Base-by-base conservation (phyloP, 2,329 filamentous ascomycete species). In the Neonectria faginata region DNA sequence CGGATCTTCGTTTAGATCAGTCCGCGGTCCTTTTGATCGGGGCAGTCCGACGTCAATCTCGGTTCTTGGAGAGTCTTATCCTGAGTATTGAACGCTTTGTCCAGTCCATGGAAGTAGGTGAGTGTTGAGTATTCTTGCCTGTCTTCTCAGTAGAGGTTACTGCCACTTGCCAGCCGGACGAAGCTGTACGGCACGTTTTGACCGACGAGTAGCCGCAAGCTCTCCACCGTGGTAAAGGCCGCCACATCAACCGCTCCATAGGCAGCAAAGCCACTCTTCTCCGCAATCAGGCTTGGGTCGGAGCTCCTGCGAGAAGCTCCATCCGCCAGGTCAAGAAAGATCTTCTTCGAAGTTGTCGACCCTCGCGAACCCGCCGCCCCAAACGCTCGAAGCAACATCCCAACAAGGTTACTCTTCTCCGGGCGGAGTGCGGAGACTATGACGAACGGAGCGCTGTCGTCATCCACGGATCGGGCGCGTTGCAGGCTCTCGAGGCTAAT, bases 101-200 rank as follows among this genome's bases (percentile, higher is more conserved):
- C 22, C 11, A 25, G 36, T 41, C 20, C 31, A 42, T 10, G 22
- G 14, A 7, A 42, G 36, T 44, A 31, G 11, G 39, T 8, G 22
- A n/a, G 16, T 20, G 31, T 48, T 11, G 36, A 51, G 11, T 31
- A 18, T 47, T 18, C 44, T 66, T 74, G 84, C 67, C 80, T 42
- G 5, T 16, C 20, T 61, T 44, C 33, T 73, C 76, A 86, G 68
- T 83, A 86, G 65, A 85, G 77, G 29, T 79, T 81, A 22, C 83
- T 78, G 2, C 85, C 85, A 53, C 84, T 84, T 2, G 92, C 92
- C 75, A 96, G 82, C 53, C 92, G 85, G 45, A 96, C 93, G 81
- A 97, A 97, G 79, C 92, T 94, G 79, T 93, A 95, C 6, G 91
- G 92, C 61, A 96, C 92, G 76, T 96, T 96, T 80, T 96, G 92